These are phyloP conservation scores for Globisporangium polare DNA, from an alignment of 352 stramenopile genomes.

Conservation along the genomic window DNA sequence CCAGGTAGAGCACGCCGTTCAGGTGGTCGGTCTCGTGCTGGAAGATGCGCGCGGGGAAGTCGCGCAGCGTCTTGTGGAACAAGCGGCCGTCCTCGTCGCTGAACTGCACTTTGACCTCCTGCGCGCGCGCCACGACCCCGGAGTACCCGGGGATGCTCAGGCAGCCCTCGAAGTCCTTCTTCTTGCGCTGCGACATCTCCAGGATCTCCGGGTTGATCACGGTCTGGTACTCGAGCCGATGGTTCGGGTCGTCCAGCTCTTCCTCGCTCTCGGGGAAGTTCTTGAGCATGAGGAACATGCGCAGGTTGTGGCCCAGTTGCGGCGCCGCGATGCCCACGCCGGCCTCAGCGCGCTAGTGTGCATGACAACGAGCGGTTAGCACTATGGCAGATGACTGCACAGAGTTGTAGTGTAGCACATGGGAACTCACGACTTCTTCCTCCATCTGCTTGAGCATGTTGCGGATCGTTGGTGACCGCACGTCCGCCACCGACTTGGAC, in stretches of 20 bases:
- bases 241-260: constrained; percentile 31
- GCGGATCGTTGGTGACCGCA: constrained; percentile 39
- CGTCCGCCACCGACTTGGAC: constrained; percentile 63
- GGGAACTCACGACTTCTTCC: constrained; percentile 43
- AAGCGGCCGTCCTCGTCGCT: constrained; percentile 43
- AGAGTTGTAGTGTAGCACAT: too few species aligned
- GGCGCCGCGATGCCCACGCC: constrained; percentile 75
- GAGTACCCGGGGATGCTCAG: constrained; percentile 81
- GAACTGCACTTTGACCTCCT: constrained; percentile 68
- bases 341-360: constrained; percentile 47
- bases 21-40: constrained; percentile 84
- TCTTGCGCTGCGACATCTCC: constrained; percentile 36
- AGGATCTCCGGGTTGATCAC: constrained; percentile 80
- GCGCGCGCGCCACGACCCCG: constrained; percentile 56
- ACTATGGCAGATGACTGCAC: background rate
- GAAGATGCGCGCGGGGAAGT: constrained; percentile 81
- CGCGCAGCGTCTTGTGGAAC: constrained; percentile 51
- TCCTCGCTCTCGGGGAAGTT: constrained; percentile 51
- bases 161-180: constrained; percentile 83
- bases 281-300: constrained; percentile 84
- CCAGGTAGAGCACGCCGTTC: constrained; percentile 71
- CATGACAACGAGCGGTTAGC: background rate
- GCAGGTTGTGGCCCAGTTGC: constrained; percentile 70
- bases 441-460: constrained; percentile 59
- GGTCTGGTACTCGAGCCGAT: constrained; percentile 59